Evolutionary conservation across 1,284 basidiomycete species (phyloP).

Genomic region (Rhodotorula sp.): DNA sequence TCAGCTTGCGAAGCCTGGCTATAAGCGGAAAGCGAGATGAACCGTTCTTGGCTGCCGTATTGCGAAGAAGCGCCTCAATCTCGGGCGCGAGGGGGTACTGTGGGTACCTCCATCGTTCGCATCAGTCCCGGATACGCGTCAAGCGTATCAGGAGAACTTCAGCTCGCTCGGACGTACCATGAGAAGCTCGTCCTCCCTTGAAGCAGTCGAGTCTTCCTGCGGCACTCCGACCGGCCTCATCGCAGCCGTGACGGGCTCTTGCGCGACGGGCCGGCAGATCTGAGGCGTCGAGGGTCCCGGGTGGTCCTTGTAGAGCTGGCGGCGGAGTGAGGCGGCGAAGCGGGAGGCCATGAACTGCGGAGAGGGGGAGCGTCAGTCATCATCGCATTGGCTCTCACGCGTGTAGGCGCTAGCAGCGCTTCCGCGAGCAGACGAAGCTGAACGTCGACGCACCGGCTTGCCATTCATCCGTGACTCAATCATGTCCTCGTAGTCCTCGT

Average conservation of each 20-base stretch:
- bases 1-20: not conserved
- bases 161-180: slow-evolving; percentile 46
- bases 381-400: not conserved
- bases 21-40: not conserved
- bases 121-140: too few relatives aligned
- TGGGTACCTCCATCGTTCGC: too few relatives aligned
- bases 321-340: slow-evolving; percentile 73
- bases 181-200: slow-evolving; percentile 64
- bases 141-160: not conserved
- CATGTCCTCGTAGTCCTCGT: slow-evolving; percentile 66
- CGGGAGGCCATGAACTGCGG: slow-evolving; percentile 60
- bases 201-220: slow-evolving; percentile 50
- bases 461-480: slow-evolving; percentile 78
- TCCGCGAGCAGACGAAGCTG: too few relatives aligned
- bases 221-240: slow-evolving; percentile 75
- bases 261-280: slow-evolving; percentile 35
- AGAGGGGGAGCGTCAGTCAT: not conserved
- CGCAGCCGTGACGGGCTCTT: slow-evolving; percentile 57
- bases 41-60: slow-evolving; percentile 52
- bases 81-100: slow-evolving; percentile 68
- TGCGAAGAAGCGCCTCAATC: slow-evolving; percentile 64
- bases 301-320: slow-evolving; percentile 78
- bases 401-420: too few relatives aligned
- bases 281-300: slow-evolving; percentile 57
- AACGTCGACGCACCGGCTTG: slow-evolving; percentile 46